Base-by-base conservation (phyloP, 139 green algal species). In the Tetradesmus obliquus region DNA sequence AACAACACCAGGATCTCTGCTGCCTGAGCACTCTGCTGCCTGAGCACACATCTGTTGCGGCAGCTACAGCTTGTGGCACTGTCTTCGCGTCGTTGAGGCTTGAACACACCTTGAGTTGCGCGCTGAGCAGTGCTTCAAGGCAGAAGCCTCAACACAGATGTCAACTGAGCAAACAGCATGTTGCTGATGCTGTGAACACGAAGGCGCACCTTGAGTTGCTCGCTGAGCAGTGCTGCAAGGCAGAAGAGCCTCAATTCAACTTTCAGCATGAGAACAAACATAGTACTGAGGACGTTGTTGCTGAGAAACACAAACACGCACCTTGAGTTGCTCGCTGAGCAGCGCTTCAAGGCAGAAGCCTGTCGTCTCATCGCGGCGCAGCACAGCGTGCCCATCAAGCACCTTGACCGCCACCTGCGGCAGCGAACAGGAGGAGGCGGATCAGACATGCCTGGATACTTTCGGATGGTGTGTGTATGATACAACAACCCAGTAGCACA, bases 341-440 rank as follows among this genome's bases (percentile, higher is more conserved):
- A 91, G 24, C 2, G 76, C 88, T 22, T 91, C 88, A 24, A 91
- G 57, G 32, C 55, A 91, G 10, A 91, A 91, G 55, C 88, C 88
- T 2, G 88, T 91, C 6, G 79, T 54, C 53, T 79, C 57, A 10
- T 91, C 88, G 9, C 88, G 76, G 2, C 62, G 76, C 13, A 86
- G 13, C 24, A 91, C 79, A 6, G 88, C 55, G 24, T 79, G 32
- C 20, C 88, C 57, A 24, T 91, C 88, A n/a, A 91, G 88, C 55
- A 91, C 88, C 76, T 91, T 91, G 7, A 91, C 88, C 81, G 88
- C 88, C 51, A 91, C 88, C 88, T 91, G 79, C 84, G 66, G 32
- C 32, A 45, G 32, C 32, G 32, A 45, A 45, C 32, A 45, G 32
- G 32, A 45, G 32, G 32, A 45, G 32, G 32, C 32, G 32, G 32